These are phyloP conservation scores for Venturia pyrina DNA, from an alignment of 2,329 filamentous ascomycete genomes.

Conservation along the genomic window DNA sequence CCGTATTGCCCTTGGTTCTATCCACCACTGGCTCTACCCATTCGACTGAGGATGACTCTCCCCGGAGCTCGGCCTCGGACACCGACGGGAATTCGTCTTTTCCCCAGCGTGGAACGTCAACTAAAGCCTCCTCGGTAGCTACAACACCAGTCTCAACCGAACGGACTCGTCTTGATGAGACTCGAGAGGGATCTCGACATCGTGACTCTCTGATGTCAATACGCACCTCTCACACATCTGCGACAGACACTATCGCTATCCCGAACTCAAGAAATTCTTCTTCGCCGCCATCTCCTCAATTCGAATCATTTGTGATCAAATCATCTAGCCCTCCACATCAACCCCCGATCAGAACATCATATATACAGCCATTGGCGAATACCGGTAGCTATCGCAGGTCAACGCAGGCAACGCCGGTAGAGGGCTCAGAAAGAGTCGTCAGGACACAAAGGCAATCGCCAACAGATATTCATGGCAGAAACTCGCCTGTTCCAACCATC, in stretches of 20 bases:
- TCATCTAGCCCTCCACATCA: not conserved
- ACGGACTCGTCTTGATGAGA: constrained; percentile 25
- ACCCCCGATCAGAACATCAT: not conserved
- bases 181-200: constrained; percentile 26
- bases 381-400: not conserved
- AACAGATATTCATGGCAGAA: not conserved
- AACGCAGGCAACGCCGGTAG: not conserved
- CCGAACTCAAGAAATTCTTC: constrained; percentile 7
- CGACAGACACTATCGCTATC: constrained; percentile 8
- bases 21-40: not conserved
- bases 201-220: constrained; percentile 26
- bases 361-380: not conserved
- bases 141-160: constrained; percentile 27
- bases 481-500: not conserved
- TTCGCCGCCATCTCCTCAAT: constrained; percentile 7
- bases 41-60: not conserved
- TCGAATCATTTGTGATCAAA: constrained; percentile 1
- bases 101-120: not conserved
- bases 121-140: constrained; percentile 25
- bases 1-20: not conserved
- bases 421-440: not conserved
- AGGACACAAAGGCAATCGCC: not conserved
- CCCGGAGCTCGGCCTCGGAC: not conserved
- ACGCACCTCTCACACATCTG: constrained; percentile 18
- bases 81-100: not conserved